Evolutionary conservation across 306 rosid species (phyloP).

Genomic region (Fragaria ananassa): DNA sequence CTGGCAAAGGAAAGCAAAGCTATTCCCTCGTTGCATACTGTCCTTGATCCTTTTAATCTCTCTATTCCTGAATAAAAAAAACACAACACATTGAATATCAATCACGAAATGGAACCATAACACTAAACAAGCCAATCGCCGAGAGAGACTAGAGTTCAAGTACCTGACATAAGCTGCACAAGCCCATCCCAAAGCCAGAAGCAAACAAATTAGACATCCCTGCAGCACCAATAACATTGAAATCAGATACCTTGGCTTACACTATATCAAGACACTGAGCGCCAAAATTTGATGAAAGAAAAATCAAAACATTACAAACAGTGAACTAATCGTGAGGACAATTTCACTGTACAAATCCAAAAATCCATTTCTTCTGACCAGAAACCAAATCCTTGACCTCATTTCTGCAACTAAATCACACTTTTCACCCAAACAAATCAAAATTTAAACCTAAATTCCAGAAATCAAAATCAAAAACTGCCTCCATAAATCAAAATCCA

Average conservation of each 20-base stretch:
- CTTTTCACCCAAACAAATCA: too few species aligned
- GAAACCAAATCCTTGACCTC: constrained; percentile 6
- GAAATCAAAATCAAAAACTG: neutral
- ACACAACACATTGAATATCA: neutral
- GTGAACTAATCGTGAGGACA: neutral
- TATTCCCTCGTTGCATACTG: constrained; percentile 51
- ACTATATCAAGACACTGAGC: neutral
- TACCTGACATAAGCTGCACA: constrained; percentile 89
- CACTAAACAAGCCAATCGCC: neutral
- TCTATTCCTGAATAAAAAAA: constrained; percentile 55
- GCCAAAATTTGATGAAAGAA: neutral
- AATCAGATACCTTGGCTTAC: neutral
- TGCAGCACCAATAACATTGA: constrained; percentile 22
- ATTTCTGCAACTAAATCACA: neutral
- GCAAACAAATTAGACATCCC: constrained; percentile 77
- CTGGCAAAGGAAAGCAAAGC: constrained; percentile 72
- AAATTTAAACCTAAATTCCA: neutral
- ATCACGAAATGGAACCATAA: neutral
- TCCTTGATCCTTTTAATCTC: constrained; percentile 67
- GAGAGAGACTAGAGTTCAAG: constrained; percentile 5
- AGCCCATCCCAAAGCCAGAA: constrained; percentile 84
- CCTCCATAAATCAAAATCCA: neutral
- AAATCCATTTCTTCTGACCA: neutral
- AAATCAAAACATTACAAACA: neutral
- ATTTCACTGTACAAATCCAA: neutral